phyloP scores from a whole-genome alignment of 2,329 filamentous ascomycete genomes.

The Aspergillus sp. region DNA sequence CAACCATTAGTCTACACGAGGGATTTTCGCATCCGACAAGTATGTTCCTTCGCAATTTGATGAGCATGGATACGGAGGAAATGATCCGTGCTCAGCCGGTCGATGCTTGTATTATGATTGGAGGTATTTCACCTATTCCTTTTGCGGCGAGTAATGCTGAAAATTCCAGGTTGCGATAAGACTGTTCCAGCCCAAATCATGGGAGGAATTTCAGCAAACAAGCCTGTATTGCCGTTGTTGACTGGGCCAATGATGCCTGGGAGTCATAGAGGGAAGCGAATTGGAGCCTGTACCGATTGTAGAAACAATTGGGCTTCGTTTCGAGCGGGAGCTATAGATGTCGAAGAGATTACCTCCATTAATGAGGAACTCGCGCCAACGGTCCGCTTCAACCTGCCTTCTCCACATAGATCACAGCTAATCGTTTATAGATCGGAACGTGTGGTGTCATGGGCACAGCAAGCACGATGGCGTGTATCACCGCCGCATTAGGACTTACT shows the following conservation, averaged over 20 bases:
- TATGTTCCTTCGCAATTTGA: conserved; percentile 72
- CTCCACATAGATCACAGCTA: not conserved
- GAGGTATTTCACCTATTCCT: conserved; percentile 47
- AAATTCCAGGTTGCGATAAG: conserved; percentile 65
- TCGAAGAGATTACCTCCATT: conserved; percentile 69
- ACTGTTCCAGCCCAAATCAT: conserved; percentile 72
- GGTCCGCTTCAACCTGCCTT: conserved; percentile 39
- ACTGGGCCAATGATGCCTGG: conserved; percentile 77
- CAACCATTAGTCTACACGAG: conserved; percentile 71
- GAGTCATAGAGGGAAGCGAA: conserved; percentile 61
- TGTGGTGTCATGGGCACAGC: conserved; percentile 61
- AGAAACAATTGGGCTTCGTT: conserved; percentile 71
- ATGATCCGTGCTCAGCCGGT: conserved; percentile 72
- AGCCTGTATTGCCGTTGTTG: conserved; percentile 67
- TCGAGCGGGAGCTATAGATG: conserved; percentile 65
- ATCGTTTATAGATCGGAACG: conserved; percentile 43
- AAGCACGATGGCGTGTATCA: conserved; percentile 58
- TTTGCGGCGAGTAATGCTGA: fast-evolving
- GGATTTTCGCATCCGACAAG: conserved; percentile 69
- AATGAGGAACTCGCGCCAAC: conserved; percentile 74
- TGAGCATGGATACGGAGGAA: conserved; percentile 79
- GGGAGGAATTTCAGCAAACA: conserved; percentile 73
- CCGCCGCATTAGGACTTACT: conserved; percentile 55
- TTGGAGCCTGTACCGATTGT: conserved; percentile 74
- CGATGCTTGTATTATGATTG: conserved; percentile 67